phyloP scores from a whole-genome alignment of 75 land plant species.

The Larix kaempferi region DNA sequence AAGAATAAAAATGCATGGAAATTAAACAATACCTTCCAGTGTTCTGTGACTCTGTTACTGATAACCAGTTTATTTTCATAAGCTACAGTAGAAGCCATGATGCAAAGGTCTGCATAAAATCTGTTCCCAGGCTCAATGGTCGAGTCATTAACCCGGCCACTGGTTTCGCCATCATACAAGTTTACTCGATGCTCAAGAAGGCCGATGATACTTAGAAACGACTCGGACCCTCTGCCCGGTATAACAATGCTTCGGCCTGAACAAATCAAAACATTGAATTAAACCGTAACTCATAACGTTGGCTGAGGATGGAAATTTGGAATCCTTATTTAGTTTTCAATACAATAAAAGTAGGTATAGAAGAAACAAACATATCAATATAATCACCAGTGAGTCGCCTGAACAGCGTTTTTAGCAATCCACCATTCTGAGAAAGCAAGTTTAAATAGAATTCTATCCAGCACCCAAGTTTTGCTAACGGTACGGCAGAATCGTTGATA shows the following conservation, averaged over 20 bases:
- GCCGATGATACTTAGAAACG: not conserved
- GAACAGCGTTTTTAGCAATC: no score
- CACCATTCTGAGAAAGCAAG: no score
- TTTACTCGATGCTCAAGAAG: not conserved
- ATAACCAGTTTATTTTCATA: constrained; percentile 4
- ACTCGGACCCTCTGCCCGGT: not conserved
- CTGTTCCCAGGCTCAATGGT: not conserved
- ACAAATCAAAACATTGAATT: no score
- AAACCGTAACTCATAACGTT: no score
- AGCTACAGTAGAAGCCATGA: not conserved
- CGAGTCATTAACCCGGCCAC: not conserved
- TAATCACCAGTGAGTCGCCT: no score
- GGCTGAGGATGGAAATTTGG: no score
- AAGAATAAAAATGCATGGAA: no score
- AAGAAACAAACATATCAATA: no score
- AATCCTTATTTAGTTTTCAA: no score
- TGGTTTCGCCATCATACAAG: not conserved
- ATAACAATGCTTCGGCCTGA: not conserved
- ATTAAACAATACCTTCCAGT: not conserved
- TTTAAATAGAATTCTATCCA: no score
- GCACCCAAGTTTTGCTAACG: not conserved
- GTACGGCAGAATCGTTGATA: not conserved
- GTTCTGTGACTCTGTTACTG: not conserved
- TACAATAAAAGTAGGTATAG: no score
- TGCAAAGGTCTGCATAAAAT: not conserved